Conservation (phyloP, 1,139 yeast genomes). For the Kurtzmaniella natalensis region DNA sequence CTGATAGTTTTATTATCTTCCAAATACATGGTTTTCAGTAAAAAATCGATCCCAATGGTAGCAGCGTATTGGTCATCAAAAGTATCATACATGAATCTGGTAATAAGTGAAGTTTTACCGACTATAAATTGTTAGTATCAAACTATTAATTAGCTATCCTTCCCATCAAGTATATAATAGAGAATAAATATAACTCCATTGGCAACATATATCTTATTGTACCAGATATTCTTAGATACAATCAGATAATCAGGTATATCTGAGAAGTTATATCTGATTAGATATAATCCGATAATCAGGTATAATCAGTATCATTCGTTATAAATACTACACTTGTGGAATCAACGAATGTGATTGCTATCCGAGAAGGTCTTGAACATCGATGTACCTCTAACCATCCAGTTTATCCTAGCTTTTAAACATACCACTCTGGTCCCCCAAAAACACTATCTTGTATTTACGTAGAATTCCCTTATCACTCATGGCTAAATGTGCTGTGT, state of each 20-base stretch:
- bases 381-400: no score
- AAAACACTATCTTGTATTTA: constrained; percentile 84
- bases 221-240: constrained; percentile 3
- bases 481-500: no score
- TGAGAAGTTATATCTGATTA: no score
- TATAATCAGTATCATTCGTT: no score
- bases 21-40: constrained; percentile 69
- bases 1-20: constrained; percentile 54
- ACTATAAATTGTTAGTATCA: constrained; percentile 42
- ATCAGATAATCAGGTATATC: not conserved
- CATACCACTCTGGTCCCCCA: constrained; percentile 92
- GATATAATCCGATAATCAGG: no score
- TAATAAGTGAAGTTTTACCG: constrained; percentile 91
- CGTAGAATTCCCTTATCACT: constrained; percentile 36
- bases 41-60: constrained; percentile 93
- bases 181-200: not conserved
- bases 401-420: constrained; percentile 9
- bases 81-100: constrained; percentile 97
- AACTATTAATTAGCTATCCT: no score
- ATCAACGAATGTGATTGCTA: no score
- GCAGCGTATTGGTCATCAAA: constrained; percentile 95
- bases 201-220: not conserved
- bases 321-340: no score
- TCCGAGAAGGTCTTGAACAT: no score
- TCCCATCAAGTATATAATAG: no score